Percentiles rank a stretch among this genome's conserved stretches.
Evolutionary conservation across 345 rosid species (phyloP).

Genomic region (Toxicodendron radicans): DNA sequence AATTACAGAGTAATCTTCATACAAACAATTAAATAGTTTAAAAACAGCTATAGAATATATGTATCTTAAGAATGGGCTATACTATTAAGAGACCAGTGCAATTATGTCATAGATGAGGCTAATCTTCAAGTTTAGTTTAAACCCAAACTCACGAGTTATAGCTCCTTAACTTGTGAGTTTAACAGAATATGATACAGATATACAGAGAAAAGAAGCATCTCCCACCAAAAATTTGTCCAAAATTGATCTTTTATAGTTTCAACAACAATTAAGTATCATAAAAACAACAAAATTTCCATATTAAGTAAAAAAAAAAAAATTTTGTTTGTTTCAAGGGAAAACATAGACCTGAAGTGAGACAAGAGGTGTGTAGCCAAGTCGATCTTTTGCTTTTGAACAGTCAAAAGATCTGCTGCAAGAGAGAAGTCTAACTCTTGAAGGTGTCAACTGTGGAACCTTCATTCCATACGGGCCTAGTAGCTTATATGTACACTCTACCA

Average conservation of each 20-base stretch:
- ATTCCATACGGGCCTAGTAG: slow-evolving; percentile 81
- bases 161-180: neutral
- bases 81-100: neutral
- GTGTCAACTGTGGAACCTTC: slow-evolving; percentile 87
- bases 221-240: slow-evolving; percentile 7
- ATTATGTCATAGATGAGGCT: slow-evolving; percentile 2
- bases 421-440: slow-evolving; percentile 87
- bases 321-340: slow-evolving; percentile 5
- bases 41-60: neutral
- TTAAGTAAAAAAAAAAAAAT: neutral
- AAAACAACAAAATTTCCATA: slow-evolving; percentile 2
- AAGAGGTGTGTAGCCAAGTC: slow-evolving; percentile 74
- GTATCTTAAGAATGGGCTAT: neutral
- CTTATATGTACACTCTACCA: slow-evolving; percentile 66
- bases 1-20: slow-evolving; percentile 1
- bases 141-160: neutral
- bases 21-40: neutral
- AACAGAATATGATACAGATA: slow-evolving; percentile 2
- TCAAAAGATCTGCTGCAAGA: slow-evolving; percentile 75
- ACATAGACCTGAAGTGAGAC: slow-evolving; percentile 74
- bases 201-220: slow-evolving; percentile 8
- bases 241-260: neutral
- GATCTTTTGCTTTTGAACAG: slow-evolving; percentile 80
- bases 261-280: neutral
- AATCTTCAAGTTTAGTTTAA: slow-evolving; percentile 10